Evolutionary conservation across 495 filamentous ascomycete species (phyloP), one percentile per base, ranked within the genome.

Genomic region (Lophiotrema nucula): DNA sequence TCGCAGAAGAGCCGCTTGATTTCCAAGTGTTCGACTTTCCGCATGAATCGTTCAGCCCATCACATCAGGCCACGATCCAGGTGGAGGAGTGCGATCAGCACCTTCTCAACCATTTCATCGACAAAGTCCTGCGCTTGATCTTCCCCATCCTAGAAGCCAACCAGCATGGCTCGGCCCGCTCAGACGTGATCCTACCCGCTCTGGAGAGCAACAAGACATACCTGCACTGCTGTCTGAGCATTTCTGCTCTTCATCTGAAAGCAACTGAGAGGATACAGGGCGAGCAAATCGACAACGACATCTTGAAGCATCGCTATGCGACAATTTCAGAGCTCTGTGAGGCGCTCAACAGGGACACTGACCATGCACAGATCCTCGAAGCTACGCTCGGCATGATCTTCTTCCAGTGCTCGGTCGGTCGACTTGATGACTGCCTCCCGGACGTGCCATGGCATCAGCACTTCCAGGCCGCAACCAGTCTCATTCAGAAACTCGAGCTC

Each of bases 391-490:
- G 90, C 46, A 92, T 98, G 83, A 96, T 97, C 58, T 91, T 97
- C 76, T 98, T 97, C 79, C 92, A 96, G 65, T 92, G 88, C 75
- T 88, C 88, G 15, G 92, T 97, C 53, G 93, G 93, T 28, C 78
- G 88, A 43, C 82, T 87, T 3, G 87, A 91, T 64, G 93, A 97
- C 65, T 81, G 79, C 47, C 83, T 98, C 12, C 91, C 90, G 2
- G 93, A 98, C 67, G 96, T 97, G 58, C 87, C 92, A 0, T 98
- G 93, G 93, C 86, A 87, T 72, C 88, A 95, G 65, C 93, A 98
- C 76, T 97, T 97, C 78, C 88, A 93, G 66, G 92, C 92, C 0
- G 92, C 83, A 10, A 84, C 85, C 55, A 89, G 83, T 48, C 78
- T 97, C 19, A 87, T 96, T 2, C 81, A 83, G 64, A 88, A 88